phyloP scores from a whole-genome alignment of 768 basidiomycete genomes.

The Megacollybia marginata region DNA sequence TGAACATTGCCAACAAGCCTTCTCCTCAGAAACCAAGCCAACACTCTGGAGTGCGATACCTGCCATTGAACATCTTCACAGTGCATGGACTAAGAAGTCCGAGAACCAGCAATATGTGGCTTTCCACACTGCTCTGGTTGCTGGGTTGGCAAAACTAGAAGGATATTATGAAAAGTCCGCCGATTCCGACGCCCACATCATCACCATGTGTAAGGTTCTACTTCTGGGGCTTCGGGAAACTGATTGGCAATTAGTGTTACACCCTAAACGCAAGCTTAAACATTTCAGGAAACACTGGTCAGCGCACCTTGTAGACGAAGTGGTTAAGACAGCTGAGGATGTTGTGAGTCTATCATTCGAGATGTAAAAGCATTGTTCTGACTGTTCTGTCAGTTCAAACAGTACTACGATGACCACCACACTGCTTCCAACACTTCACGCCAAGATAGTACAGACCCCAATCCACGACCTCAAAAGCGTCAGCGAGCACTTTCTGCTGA shows the following conservation, averaged over 20 bases:
- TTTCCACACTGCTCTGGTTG: conserved; percentile 15
- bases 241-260: conserved; percentile 13
- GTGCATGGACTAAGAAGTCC: conserved; percentile 12
- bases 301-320: conserved; percentile 8
- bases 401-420: not conserved
- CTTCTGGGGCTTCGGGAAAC: not conserved
- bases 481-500: too few relatives aligned
- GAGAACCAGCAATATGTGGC: conserved; percentile 9
- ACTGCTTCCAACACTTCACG: not conserved
- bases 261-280: conserved; percentile 17
- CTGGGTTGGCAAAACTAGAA: conserved; percentile 21
- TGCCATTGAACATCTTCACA: conserved; percentile 20
- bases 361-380: not conserved
- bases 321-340: conserved; percentile 8
- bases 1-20: too few relatives aligned
- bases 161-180: conserved; percentile 26
- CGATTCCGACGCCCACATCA: conserved; percentile 22
- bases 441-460: not conserved
- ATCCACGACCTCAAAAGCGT: too few relatives aligned
- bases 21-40: conserved; percentile 19
- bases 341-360: conserved; percentile 5
- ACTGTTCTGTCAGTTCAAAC: not conserved
- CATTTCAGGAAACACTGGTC: too few relatives aligned
- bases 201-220: conserved; percentile 22
- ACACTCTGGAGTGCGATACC: conserved; percentile 20